phyloP scores from a whole-genome alignment of 2,329 filamentous ascomycete genomes.

The Beauveria australis region DNA sequence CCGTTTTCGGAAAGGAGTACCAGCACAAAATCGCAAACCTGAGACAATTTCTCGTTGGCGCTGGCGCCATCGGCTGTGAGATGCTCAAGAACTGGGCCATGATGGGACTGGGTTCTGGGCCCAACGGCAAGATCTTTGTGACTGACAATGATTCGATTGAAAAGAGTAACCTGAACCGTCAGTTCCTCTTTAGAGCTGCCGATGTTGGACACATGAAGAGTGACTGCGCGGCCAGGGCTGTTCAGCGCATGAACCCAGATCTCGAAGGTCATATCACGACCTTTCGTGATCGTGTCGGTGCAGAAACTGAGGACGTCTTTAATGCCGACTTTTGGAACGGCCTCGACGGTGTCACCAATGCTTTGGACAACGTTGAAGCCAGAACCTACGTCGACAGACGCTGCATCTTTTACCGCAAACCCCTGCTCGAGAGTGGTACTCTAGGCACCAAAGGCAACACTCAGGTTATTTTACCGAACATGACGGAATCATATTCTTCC shows the following conservation, averaged over 20 bases:
- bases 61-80: conserved; percentile 95
- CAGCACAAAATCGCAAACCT: conserved; percentile 89
- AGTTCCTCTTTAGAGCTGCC: conserved; percentile 88
- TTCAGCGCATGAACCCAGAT: conserved; percentile 91
- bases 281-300: conserved; percentile 80
- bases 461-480: conserved; percentile 81
- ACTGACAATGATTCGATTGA: conserved; percentile 99
- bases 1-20: conserved; percentile 87
- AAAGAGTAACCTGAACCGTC: conserved; percentile 95
- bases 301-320: conserved; percentile 89
- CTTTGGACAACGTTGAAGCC: conserved; percentile 94
- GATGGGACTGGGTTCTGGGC: conserved; percentile 87
- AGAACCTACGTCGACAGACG: conserved; percentile 92
- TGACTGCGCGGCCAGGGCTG: conserved; percentile 83
- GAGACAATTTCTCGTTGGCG: conserved; percentile 89
- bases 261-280: conserved; percentile 77
- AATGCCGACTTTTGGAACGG: conserved; percentile 85
- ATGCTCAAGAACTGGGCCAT: conserved; percentile 99
- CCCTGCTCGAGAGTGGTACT: conserved; percentile 90
- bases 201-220: conserved; percentile 97
- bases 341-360: conserved; percentile 91
- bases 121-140: conserved; percentile 79
- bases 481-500: conserved; percentile 92
- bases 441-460: conserved; percentile 99
- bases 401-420: conserved; percentile 98